Conservation (phyloP, 306 rosid species). For the Rosa lucieae region DNA sequence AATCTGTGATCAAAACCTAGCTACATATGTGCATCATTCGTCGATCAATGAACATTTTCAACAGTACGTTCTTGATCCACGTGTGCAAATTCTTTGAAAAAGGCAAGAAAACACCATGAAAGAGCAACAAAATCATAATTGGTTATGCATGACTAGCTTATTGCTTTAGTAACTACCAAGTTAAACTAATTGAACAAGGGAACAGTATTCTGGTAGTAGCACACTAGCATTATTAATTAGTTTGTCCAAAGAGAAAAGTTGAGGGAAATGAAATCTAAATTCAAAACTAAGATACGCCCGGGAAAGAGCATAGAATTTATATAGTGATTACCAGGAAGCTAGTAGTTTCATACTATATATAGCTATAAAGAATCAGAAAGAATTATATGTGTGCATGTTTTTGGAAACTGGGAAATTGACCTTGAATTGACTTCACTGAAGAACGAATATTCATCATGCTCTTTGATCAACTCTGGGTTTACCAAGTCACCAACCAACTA, state of each 20-base stretch:
- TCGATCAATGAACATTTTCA: not conserved
- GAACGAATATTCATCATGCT: not conserved
- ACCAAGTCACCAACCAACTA: not conserved
- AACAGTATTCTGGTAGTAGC: not conserved
- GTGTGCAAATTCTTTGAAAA: not conserved
- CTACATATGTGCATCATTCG: not conserved
- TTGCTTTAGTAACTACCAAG: not conserved
- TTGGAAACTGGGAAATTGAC: not conserved
- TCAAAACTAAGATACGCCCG: not conserved
- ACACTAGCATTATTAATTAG: not conserved
- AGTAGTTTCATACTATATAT: not conserved
- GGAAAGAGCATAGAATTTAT: not conserved
- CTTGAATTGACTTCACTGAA: constrained; percentile 3
- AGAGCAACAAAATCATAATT: not conserved
- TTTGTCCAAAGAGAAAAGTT: not conserved
- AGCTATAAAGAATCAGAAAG: not conserved
- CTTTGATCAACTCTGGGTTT: not conserved
- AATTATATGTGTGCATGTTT: not conserved
- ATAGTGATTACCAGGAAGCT: not conserved
- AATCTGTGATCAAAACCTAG: not conserved
- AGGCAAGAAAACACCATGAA: not conserved
- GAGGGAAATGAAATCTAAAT: not conserved
- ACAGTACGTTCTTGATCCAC: not conserved
- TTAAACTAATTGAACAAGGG: not conserved
- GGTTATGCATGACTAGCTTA: not conserved